These are phyloP conservation scores for Bruguiera parviflora DNA, from an alignment of 345 rosid genomes.

Conservation along the genomic window DNA sequence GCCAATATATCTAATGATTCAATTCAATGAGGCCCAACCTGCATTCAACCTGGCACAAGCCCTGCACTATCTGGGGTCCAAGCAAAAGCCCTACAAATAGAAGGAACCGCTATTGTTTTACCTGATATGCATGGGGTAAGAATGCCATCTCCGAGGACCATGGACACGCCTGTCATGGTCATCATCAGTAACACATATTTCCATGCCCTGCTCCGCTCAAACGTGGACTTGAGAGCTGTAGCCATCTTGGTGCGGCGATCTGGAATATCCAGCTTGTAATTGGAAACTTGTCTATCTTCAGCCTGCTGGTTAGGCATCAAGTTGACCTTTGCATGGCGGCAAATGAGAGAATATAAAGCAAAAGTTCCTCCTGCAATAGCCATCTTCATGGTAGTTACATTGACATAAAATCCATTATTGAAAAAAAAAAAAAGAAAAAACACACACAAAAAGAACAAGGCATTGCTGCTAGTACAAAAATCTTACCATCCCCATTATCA, in stretches of 20 bases:
- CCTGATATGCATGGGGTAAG: constrained; percentile 39
- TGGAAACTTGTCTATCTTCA: constrained; percentile 38
- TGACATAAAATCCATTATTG: not conserved
- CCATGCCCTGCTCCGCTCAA: constrained; percentile 34
- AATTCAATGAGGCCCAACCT: no score
- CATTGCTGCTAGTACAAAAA: not conserved
- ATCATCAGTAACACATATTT: constrained; percentile 36
- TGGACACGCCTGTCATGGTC: constrained; percentile 54
- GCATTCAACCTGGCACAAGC: no score
- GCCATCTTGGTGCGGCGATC: constrained; percentile 30
- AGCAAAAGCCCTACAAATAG: no score
- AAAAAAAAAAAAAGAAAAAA: no score
- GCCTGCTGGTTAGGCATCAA: constrained; percentile 48
- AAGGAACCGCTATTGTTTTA: not conserved
- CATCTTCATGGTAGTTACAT: no score
- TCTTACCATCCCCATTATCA: constrained; percentile 37
- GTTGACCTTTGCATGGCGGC: constrained; percentile 43
- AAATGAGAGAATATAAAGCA: constrained; percentile 50
- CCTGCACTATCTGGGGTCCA: no score
- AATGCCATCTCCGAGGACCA: constrained; percentile 64
- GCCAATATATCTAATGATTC: no score
- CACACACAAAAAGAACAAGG: not conserved
- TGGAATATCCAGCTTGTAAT: constrained; percentile 31
- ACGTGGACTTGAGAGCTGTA: constrained; percentile 23
- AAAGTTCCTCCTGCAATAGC: constrained; percentile 44